Percentiles rank a stretch among this genome's conserved stretches.
Evolutionary conservation across 768 basidiomycete species (phyloP).

Genomic region (Boletus subparvulus): DNA sequence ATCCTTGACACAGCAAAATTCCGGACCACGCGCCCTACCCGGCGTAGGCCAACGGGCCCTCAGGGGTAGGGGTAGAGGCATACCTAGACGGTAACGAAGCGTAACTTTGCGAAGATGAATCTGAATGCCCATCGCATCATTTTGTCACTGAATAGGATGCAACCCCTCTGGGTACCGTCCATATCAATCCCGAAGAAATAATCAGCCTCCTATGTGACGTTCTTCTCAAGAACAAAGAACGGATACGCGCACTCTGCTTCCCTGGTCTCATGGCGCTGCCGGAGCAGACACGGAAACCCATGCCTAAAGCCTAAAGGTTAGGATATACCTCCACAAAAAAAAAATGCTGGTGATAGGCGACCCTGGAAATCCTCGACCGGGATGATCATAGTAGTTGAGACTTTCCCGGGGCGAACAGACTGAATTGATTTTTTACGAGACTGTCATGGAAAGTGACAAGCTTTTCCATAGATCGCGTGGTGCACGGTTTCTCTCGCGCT

Average conservation of each 20-base stretch:
- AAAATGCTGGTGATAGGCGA: too few relatives aligned
- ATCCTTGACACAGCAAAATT: conserved; percentile 50
- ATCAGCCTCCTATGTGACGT: neutral
- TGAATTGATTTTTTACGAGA: too few relatives aligned
- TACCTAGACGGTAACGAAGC: conserved; percentile 58
- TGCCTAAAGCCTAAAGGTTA: too few relatives aligned
- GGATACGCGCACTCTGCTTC: neutral
- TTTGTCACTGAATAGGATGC: neutral
- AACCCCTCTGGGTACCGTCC: neutral
- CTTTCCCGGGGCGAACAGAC: too few relatives aligned
- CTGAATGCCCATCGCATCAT: neutral
- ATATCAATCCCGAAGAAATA: too few relatives aligned
- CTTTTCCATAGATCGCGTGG: too few relatives aligned
- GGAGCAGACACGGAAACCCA: neutral
- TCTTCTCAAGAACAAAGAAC: neutral
- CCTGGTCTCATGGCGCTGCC: too few relatives aligned
- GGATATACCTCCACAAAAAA: neutral
- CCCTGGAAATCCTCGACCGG: conserved; percentile 23
- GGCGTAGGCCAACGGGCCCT: conserved; percentile 86
- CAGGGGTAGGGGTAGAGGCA: conserved; percentile 84
- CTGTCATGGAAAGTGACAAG: too few relatives aligned
- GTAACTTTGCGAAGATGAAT: conserved; percentile 14
- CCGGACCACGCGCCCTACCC: conserved; percentile 90
- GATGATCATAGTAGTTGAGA: conserved; percentile 1
- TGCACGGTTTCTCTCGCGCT: too few relatives aligned